Percentiles rank a stretch among this genome's conserved stretches.
Evolutionary conservation across 1,284 basidiomycete genomes (phyloP).

Genomic region (Sporisorium sorghi): DNA sequence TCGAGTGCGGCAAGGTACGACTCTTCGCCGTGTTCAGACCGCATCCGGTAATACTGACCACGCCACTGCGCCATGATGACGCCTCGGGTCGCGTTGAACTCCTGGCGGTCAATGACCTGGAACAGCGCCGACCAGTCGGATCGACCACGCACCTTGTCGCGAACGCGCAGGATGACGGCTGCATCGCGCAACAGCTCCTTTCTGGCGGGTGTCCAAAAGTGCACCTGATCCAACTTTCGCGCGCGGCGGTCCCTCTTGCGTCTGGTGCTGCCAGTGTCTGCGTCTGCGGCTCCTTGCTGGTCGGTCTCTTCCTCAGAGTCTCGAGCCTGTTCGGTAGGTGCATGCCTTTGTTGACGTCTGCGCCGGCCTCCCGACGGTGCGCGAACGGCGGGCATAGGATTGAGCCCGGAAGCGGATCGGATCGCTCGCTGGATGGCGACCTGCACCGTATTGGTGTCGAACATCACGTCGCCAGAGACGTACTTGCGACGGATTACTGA

Average conservation of each 20-base stretch:
- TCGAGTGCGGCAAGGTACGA: slow-evolving; percentile 83
- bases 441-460: slow-evolving; percentile 25
- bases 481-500: slow-evolving; percentile 30
- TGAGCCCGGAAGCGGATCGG: slow-evolving; percentile 25
- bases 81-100: slow-evolving; percentile 76
- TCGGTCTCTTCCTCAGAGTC: slow-evolving; percentile 5
- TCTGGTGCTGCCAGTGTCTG: neutral
- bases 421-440: slow-evolving; percentile 32
- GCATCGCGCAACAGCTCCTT: slow-evolving; percentile 88
- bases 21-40: slow-evolving; percentile 77
- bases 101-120: slow-evolving; percentile 72
- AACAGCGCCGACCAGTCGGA: slow-evolving; percentile 79
- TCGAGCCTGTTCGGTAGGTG: neutral
- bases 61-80: slow-evolving; percentile 71
- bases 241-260: slow-evolving; percentile 22
- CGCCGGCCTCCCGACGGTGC: slow-evolving; percentile 9
- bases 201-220: slow-evolving; percentile 80
- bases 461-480: slow-evolving; percentile 29
- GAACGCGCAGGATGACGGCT: slow-evolving; percentile 81
- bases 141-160: slow-evolving; percentile 76
- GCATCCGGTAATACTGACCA: slow-evolving; percentile 74
- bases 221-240: slow-evolving; percentile 19
- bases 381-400: slow-evolving; percentile 27
- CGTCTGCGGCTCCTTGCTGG: slow-evolving; percentile 2
- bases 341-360: slow-evolving; percentile 1